These are phyloP conservation scores for Globisporangium spiculum DNA, from an alignment of 352 stramenopile species.

Conservation along the genomic window DNA sequence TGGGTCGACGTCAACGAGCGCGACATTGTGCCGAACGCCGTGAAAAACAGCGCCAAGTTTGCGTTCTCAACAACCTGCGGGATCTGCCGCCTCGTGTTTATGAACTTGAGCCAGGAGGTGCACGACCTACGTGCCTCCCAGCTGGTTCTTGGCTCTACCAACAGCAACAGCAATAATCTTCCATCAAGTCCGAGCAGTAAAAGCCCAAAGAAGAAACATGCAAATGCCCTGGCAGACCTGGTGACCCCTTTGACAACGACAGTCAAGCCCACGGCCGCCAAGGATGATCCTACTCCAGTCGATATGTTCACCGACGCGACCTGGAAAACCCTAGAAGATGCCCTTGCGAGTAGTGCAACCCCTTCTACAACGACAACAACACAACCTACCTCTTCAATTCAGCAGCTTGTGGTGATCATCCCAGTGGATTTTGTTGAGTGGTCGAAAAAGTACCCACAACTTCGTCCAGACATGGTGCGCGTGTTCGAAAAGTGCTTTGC, in stretches of 20 bases:
- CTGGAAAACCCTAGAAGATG: conserved; percentile 66
- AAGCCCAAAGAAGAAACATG: conserved; percentile 11
- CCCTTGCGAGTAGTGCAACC: conserved; percentile 18
- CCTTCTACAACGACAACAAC: background rate
- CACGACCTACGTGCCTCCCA: conserved; percentile 27
- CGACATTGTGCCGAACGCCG: conserved; percentile 43
- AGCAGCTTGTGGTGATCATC: conserved; percentile 56
- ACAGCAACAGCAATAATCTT: background rate
- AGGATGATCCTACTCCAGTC: conserved; percentile 11
- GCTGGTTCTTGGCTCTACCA: background rate
- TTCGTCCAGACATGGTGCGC: conserved; percentile 43
- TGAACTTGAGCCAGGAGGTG: conserved; percentile 57
- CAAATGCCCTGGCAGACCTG: background rate
- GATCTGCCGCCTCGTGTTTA: conserved; percentile 46
- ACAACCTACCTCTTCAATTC: conserved; percentile 20
- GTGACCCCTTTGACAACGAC: background rate
- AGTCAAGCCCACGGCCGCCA: background rate
- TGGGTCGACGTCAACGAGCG: conserved; percentile 60
- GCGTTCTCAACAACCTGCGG: conserved; percentile 42
- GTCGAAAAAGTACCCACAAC: conserved; percentile 27
- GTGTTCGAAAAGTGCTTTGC: conserved; percentile 66
- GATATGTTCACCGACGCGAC: conserved; percentile 48
- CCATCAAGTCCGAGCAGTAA: background rate
- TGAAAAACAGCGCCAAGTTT: conserved; percentile 58
- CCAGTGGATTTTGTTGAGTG: conserved; percentile 48